A percentile compares a stretch with the other conserved stretches of the same genome.
Conservation (phyloP, 306 rosid species). For the Citrullus colocynthis region DNA sequence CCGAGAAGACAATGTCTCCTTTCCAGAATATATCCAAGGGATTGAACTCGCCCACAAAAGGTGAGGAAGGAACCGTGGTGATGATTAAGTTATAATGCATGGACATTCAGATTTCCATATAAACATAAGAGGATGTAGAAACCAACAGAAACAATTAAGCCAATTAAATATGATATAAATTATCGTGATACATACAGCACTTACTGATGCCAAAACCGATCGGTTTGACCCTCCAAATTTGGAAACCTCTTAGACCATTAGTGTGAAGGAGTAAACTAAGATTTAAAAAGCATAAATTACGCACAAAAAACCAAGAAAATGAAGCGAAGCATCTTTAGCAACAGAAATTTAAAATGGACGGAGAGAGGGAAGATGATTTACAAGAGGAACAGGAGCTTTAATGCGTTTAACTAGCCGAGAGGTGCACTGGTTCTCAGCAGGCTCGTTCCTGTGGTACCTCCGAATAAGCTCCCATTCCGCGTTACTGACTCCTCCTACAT, state of each 20-base stretch:
- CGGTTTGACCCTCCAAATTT: background rate
- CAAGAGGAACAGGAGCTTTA: slow-evolving; percentile 19
- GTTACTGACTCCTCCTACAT: slow-evolving; percentile 10
- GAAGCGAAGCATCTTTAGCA: background rate
- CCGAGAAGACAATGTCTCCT: background rate
- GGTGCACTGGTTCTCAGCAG: slow-evolving; percentile 12
- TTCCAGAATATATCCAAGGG: background rate
- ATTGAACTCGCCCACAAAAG: background rate
- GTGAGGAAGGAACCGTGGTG: background rate
- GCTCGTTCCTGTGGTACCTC: slow-evolving; percentile 13
- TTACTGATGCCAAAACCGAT: background rate
- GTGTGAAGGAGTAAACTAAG: background rate
- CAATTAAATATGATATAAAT: background rate
- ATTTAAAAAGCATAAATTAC: background rate
- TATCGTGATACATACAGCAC: background rate
- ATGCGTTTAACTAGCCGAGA: slow-evolving; percentile 10
- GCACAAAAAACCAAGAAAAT: background rate
- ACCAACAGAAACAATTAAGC: background rate
- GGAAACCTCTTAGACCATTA: background rate
- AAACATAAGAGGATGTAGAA: background rate
- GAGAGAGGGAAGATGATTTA: background rate
- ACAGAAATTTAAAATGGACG: background rate
- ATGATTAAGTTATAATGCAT: background rate
- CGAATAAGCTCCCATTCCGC: slow-evolving; percentile 11
- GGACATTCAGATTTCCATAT: background rate